Conservation (phyloP, 2,329 filamentous ascomycete genomes). For the Tolypocladium nubicola region DNA sequence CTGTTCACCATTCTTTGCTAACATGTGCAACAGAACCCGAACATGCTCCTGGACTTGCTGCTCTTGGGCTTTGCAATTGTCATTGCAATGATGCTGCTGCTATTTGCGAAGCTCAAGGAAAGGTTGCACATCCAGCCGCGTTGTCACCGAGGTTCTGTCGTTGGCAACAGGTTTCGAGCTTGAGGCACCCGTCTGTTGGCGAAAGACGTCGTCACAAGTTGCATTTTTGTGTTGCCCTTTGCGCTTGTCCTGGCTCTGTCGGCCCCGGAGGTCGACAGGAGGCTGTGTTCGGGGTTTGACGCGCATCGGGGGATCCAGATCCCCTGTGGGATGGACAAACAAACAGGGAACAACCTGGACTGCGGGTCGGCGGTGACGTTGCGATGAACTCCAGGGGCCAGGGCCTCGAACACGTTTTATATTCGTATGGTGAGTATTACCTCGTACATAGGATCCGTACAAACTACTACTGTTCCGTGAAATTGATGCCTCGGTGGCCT, state of each 20-base stretch:
- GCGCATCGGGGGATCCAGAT: background rate
- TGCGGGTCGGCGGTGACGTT: background rate
- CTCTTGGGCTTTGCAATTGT: background rate
- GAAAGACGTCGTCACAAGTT: background rate
- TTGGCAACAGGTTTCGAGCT: background rate
- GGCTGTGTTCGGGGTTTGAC: background rate
- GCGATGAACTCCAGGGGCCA: background rate
- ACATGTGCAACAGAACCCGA: background rate
- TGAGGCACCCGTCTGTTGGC: background rate
- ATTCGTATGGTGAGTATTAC: background rate
- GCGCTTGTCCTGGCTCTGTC: background rate
- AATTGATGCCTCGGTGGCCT: background rate
- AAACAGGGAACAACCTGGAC: background rate
- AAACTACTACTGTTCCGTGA: background rate
- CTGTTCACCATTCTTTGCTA: background rate
- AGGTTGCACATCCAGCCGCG: background rate
- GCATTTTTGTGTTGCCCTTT: background rate
- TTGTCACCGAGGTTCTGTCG: background rate
- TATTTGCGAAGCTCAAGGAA: background rate
- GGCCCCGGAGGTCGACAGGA: background rate
- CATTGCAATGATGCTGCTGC: background rate
- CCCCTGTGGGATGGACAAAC: background rate
- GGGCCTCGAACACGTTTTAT: background rate
- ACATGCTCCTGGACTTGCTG: background rate
- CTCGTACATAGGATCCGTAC: background rate